Evolutionary conservation across 2,329 filamentous ascomycete species (phyloP).

Genomic region (Colletotrichum musicola): DNA sequence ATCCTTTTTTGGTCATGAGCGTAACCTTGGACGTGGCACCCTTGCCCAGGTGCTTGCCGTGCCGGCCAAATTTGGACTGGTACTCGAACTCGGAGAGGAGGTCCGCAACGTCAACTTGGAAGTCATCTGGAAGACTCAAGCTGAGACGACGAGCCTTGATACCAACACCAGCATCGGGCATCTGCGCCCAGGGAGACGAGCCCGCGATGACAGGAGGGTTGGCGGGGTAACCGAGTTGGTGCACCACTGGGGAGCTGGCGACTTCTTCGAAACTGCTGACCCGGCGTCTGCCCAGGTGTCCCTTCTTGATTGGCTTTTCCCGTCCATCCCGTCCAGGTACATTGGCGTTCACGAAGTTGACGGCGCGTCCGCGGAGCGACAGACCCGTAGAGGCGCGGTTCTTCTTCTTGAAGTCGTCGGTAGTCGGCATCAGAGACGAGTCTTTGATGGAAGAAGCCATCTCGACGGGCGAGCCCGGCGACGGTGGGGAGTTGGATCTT

Average conservation of each 20-base stretch:
- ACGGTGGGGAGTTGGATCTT: slow-evolving; percentile 64
- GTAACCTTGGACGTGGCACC: slow-evolving; percentile 87
- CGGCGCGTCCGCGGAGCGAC: slow-evolving; percentile 59
- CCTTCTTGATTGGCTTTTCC: slow-evolving; percentile 45
- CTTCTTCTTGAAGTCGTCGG: slow-evolving; percentile 64
- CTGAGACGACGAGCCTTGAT: slow-evolving; percentile 85
- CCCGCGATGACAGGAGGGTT: slow-evolving; percentile 47
- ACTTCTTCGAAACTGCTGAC: slow-evolving; percentile 64
- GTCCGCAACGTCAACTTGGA: slow-evolving; percentile 77
- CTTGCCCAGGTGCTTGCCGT: slow-evolving; percentile 82
- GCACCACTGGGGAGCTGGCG: slow-evolving; percentile 41
- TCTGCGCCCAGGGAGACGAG: slow-evolving; percentile 68
- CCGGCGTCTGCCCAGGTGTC: slow-evolving; percentile 47
- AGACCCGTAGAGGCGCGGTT: slow-evolving; percentile 65
- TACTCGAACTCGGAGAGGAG: slow-evolving; percentile 79
- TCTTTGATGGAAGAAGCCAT: slow-evolving; percentile 50
- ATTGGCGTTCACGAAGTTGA: slow-evolving; percentile 59
- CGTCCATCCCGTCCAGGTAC: slow-evolving; percentile 41
- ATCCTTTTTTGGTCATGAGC: slow-evolving; percentile 80
- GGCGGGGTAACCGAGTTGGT: slow-evolving; percentile 42
- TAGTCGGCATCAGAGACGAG: slow-evolving; percentile 53
- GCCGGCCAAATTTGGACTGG: slow-evolving; percentile 76
- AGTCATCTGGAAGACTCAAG: slow-evolving; percentile 79
- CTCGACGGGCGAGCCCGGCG: slow-evolving; percentile 60
- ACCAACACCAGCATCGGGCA: slow-evolving; percentile 78